These are phyloP conservation scores for Fusarium sublunatum DNA, from an alignment of 2,329 filamentous ascomycete species.

Conservation along the genomic window DNA sequence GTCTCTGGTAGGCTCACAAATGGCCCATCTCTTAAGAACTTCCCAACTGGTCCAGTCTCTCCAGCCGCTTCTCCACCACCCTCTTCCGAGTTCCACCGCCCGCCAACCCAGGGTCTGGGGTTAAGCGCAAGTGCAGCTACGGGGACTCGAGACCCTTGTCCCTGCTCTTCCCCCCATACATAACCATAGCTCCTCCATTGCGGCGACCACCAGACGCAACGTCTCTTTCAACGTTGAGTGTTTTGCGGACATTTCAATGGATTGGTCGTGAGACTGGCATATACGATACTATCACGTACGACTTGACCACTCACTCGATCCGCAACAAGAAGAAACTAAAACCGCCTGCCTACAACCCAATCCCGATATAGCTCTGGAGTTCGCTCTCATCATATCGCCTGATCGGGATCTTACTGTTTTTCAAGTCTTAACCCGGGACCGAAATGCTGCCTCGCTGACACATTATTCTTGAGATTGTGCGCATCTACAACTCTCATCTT, in stretches of 20 bases:
- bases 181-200: conserved; percentile 46
- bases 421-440: conserved; percentile 15
- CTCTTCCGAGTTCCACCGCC: conserved; percentile 41
- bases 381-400: conserved; percentile 30
- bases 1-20: conserved; percentile 33
- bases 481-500: conserved; percentile 10
- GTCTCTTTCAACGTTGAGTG: conserved; percentile 33
- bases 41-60: conserved; percentile 36
- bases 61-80: conserved; percentile 43
- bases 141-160: conserved; percentile 35
- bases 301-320: not conserved
- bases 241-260: conserved; percentile 16
- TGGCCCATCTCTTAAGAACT: conserved; percentile 41
- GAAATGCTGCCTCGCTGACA: conserved; percentile 42
- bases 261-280: conserved; percentile 19
- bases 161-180: conserved; percentile 42
- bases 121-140: conserved; percentile 30
- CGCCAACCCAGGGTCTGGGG: conserved; percentile 41
- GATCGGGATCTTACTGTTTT: conserved; percentile 28
- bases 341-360: not conserved
- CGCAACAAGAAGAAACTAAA: not conserved
- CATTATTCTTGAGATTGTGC: conserved; percentile 16
- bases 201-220: conserved; percentile 20
- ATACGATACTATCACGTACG: conserved; percentile 5
- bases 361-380: conserved; percentile 17